Evolutionary conservation across 2,329 filamentous ascomycete genomes (phyloP), one percentile per base, ranked within the genome.

Genomic region (Penicillium sp.): DNA sequence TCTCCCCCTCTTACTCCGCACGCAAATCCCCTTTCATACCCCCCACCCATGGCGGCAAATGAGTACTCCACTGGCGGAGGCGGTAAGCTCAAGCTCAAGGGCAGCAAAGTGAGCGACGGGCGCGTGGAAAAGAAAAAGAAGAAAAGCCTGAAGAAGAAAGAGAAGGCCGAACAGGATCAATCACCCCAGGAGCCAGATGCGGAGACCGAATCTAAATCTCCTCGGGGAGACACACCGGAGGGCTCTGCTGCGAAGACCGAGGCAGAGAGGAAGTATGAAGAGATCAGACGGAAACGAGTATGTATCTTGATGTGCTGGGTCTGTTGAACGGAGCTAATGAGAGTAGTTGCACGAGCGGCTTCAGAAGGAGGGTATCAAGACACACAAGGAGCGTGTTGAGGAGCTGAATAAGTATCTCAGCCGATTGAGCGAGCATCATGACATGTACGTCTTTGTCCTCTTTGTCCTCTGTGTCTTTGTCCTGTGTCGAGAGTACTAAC

Each of bases 351-450:
- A 93, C 61, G 86, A 95, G 63, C 78, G 89, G 54, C 75, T 95
- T 39, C 84, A 87, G 65, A 83, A 86, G 12, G 91, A 96, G 67
- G 86, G 95, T 13, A 82, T 92, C 59, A 97, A 96, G 78, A 95
- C 91, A 27, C 93, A 98, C 72, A 97, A 97, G 69, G 88, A 98
- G 75, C 84, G 89, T 9, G 92, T 98, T 38, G 91, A 97, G 70
- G 90, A 96, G 68, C 75, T 97, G 61, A 98, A 98, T 69, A 89
- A 88, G 56, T 96, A 97, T 69, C 75, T 98, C 31, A 93, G 89
- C 57, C 87, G 85, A 58, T 73, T 98, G 64, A 95, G 89, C 72
- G 93, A 98, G 73, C 93, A 98, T 74, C 92, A 98, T 71, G 93
- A 98, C 68, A 98, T 98, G 91, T 79, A 72, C 60, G 75, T 31